A percentile compares a stretch with the other conserved stretches of the same genome.
Conservation (phyloP, 108 stramenopile species). For the Licmophora abbreviata region DNA sequence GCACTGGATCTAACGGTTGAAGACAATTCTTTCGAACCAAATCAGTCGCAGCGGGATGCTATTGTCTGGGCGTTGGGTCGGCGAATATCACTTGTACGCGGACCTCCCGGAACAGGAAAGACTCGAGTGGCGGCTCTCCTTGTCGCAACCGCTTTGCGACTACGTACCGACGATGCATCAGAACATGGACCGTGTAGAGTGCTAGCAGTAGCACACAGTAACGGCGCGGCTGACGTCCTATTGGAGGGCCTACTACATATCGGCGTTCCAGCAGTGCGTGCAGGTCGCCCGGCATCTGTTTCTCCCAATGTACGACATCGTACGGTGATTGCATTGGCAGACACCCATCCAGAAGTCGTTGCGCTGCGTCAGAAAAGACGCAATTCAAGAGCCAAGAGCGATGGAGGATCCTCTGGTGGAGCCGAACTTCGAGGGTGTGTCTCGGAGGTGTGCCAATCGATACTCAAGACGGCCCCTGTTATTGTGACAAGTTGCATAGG, state of each 20-base stretch:
- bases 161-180: slow-evolving; percentile 8
- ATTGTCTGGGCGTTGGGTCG: slow-evolving; percentile 44
- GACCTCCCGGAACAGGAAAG: slow-evolving; percentile 56
- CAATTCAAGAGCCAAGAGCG: slow-evolving; percentile 11
- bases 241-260: slow-evolving; percentile 44
- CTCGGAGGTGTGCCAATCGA: slow-evolving; percentile 23
- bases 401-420: slow-evolving; percentile 14
- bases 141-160: slow-evolving; percentile 37
- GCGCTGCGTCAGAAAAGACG: slow-evolving; percentile 19
- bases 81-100: slow-evolving; percentile 29
- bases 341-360: slow-evolving; percentile 38
- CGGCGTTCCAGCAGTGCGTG: slow-evolving; percentile 63
- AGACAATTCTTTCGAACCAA: slow-evolving; percentile 33
- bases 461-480: slow-evolving; percentile 42
- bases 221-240: slow-evolving; percentile 71
- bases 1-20: slow-evolving; percentile 17
- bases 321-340: slow-evolving; percentile 50
- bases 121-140: slow-evolving; percentile 47
- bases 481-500: slow-evolving; percentile 68
- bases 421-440: slow-evolving; percentile 24
- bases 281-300: slow-evolving; percentile 54
- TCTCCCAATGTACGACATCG: slow-evolving; percentile 46
- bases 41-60: slow-evolving; percentile 45
- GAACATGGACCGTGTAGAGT: no score
- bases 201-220: slow-evolving; percentile 58